Evolutionary conservation across 1,139 yeast species (phyloP), one percentile per base, ranked within the genome.

Genomic region (Candida labiduridarum): DNA sequence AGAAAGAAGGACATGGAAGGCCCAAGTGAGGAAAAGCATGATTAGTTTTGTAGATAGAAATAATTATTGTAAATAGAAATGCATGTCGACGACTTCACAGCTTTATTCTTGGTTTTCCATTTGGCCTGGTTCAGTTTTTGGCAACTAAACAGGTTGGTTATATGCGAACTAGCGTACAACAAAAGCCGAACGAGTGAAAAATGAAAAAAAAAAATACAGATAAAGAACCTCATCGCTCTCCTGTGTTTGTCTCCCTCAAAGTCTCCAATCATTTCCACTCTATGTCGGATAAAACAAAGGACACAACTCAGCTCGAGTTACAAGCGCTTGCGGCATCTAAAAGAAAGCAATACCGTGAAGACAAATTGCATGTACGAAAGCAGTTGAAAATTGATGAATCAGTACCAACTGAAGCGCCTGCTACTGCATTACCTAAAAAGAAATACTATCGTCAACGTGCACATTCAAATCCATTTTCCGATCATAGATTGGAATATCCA

Each of bases 391-490:
- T 72, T 52, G 59, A 59, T 29, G 61, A 55, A 39, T 46, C 52
- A n/a, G 30, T 42, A 16, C 43, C 49, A 15, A 33, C 25, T n/a
- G 35, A 38, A 36, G 19, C 16, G 1, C 14, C 49, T 7, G 27
- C 38, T 18, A 33, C 48, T n/a, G 49, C 45, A 40, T 69, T 87
- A 49, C 95, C 95, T 40, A 79, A 88, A 69, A 95, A 95, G 68
- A 80, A 94, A 60, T 94, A 80, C 67, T 95, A 94, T 67, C 82
- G 99, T 66, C 99, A 94, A 70, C 77, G 99, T 67, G 99, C 99
- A 1, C 99, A 94, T 65, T 91, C 98, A 2, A 94, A 94, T 64
- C 99, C 99, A 25, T 94, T 94, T 62, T 89, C 97, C 16, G 99
- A 94, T 68, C 99, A 94, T 68, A 83, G 86, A 60, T 76, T 95